A percentile compares a stretch with the other conserved stretches of the same genome.
Conservation (phyloP, 2,329 filamentous ascomycete species). For the Simplicillium aogashimaense region DNA sequence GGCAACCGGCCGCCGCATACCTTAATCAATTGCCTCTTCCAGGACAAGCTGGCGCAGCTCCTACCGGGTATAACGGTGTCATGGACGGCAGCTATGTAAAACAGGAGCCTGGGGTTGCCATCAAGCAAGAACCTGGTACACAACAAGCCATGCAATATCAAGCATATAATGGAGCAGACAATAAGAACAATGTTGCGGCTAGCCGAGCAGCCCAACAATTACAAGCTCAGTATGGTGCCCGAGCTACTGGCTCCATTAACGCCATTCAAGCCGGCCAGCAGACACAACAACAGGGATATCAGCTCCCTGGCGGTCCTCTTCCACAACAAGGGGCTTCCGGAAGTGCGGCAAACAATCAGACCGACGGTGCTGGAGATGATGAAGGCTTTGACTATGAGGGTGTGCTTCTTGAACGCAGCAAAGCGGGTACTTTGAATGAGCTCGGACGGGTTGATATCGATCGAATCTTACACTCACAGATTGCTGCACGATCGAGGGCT, state of each 20-base stretch:
- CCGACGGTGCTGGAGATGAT: conserved; percentile 61
- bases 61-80: conserved; percentile 21
- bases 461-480: conserved; percentile 56
- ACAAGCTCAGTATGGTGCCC: conserved; percentile 48
- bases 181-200: conserved; percentile 32
- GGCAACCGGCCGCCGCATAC: neutral
- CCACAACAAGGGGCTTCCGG: conserved; percentile 11
- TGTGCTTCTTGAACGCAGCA: conserved; percentile 47
- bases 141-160: conserved; percentile 19
- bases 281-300: conserved; percentile 22
- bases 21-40: conserved; percentile 18
- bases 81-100: conserved; percentile 38
- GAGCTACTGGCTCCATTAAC: conserved; percentile 57
- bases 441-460: conserved; percentile 57
- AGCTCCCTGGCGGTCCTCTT: conserved; percentile 21
- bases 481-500: conserved; percentile 53
- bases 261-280: conserved; percentile 42
- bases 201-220: conserved; percentile 47
- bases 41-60: conserved; percentile 12
- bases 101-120: conserved; percentile 32
- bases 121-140: conserved; percentile 33
- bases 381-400: conserved; percentile 42
- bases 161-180: conserved; percentile 20
- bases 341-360: conserved; percentile 39
- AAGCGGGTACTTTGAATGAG: conserved; percentile 42